Percentiles rank a stretch among this genome's conserved stretches.
Evolutionary conservation across 345 rosid species (phyloP).

Genomic region (Clarkia xantiana): DNA sequence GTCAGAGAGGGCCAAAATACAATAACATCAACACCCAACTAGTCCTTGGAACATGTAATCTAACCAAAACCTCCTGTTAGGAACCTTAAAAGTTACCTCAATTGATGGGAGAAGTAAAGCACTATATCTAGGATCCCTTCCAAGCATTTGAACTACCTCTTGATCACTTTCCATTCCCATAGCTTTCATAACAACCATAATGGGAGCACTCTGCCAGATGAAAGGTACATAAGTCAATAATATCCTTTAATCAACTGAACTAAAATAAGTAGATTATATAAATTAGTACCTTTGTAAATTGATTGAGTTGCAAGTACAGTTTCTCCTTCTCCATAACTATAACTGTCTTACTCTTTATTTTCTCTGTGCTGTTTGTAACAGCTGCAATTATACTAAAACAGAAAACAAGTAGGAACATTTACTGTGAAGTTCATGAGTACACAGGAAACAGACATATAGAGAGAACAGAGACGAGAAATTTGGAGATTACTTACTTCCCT

Average conservation of each 20-base stretch:
- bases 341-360: constrained; percentile 75
- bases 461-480: too few species aligned
- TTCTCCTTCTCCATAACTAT: constrained; percentile 82
- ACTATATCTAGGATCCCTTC: constrained; percentile 86
- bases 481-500: constrained; percentile 61
- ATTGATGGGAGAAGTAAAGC: constrained; percentile 69
- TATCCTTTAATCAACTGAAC: background rate
- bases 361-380: constrained; percentile 86
- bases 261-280: constrained; percentile 3
- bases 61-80: too few species aligned
- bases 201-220: constrained; percentile 44
- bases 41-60: too few species aligned
- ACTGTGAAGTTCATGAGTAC: background rate
- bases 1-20: constrained; percentile 6
- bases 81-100: constrained; percentile 39
- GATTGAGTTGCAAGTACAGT: constrained; percentile 72
- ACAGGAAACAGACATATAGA: too few species aligned
- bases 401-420: background rate
- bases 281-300: constrained; percentile 51
- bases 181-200: constrained; percentile 78
- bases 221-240: background rate
- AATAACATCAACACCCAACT: too few species aligned
- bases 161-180: constrained; percentile 99
- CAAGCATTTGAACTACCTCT: constrained; percentile 91
- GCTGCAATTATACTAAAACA: constrained; percentile 73